phyloP scores from a whole-genome alignment of 139 green algal genomes.

The Spirogloea muscicola region DNA sequence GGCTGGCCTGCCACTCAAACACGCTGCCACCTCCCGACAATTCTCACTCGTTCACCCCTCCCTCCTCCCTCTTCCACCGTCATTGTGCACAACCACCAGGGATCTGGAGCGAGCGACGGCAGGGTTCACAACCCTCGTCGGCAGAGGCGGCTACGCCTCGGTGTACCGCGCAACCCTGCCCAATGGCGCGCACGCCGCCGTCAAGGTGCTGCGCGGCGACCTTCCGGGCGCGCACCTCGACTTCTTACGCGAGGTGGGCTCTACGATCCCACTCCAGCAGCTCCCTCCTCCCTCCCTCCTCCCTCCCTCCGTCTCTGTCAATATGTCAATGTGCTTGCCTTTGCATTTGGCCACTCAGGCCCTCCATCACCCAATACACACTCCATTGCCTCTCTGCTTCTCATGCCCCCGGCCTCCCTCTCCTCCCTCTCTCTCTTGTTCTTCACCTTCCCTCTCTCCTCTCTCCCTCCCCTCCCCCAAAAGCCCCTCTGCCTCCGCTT shows the following conservation, averaged over 20 bases:
- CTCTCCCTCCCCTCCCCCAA: neutral
- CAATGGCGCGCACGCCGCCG: neutral
- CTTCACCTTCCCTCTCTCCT: neutral
- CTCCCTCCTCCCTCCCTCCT: constrained; percentile 1
- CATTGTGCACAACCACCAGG: neutral
- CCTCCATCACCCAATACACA: neutral
- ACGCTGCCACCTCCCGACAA: neutral
- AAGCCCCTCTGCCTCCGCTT: constrained; percentile 1
- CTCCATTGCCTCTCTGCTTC: neutral
- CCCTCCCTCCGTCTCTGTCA: no score
- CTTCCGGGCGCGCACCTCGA: neutral
- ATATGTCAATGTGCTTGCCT: no score
- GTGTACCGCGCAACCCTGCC: constrained; percentile 16
- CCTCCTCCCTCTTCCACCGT: constrained; percentile 9
- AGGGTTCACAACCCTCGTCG: neutral
- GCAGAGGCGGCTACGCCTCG: neutral
- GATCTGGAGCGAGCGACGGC: constrained; percentile 1
- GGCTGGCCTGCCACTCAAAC: neutral
- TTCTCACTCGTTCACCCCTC: constrained; percentile 2
- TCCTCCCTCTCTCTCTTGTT: neutral
- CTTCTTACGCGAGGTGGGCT: neutral
- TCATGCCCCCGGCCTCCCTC: neutral
- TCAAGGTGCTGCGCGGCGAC: constrained; percentile 1
- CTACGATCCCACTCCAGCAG: neutral
- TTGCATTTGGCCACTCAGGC: neutral